Conservation (phyloP, 116 monocot genomes). For the Thalassia testudinum region DNA sequence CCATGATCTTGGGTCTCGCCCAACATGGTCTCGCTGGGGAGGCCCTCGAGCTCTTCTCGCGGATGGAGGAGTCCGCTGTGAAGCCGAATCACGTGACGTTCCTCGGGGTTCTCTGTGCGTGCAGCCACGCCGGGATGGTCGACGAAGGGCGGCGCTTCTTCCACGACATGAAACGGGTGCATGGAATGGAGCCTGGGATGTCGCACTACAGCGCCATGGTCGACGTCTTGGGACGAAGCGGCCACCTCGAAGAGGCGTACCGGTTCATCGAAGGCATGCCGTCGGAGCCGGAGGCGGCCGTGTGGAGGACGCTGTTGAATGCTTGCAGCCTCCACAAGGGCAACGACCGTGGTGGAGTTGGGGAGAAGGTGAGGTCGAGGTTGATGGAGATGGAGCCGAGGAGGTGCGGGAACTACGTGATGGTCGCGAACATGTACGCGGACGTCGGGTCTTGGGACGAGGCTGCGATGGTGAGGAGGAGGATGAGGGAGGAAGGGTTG, state of each 20-base stretch:
- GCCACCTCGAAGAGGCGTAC: slow-evolving; percentile 43
- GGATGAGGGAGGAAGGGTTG: slow-evolving; percentile 27
- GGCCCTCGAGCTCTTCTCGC: slow-evolving; percentile 34
- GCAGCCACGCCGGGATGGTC: slow-evolving; percentile 62
- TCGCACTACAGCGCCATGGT: slow-evolving; percentile 79
- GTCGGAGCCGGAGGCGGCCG: slow-evolving; percentile 45
- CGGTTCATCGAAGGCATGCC: slow-evolving; percentile 38
- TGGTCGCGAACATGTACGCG: slow-evolving; percentile 66
- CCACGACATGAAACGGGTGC: slow-evolving; percentile 33
- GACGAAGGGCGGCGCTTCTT: slow-evolving; percentile 33
- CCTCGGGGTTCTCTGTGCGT: slow-evolving; percentile 60
- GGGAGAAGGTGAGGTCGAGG: slow-evolving; percentile 19
- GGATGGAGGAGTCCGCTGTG: slow-evolving; percentile 29
- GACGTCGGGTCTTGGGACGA: slow-evolving; percentile 29
- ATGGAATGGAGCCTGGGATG: slow-evolving; percentile 44
- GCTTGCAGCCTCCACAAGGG: slow-evolving; percentile 35
- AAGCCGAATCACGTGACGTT: slow-evolving; percentile 65
- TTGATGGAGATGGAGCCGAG: slow-evolving; percentile 50
- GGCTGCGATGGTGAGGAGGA: slow-evolving; percentile 16
- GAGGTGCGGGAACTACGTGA: slow-evolving; percentile 55
- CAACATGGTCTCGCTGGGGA: slow-evolving; percentile 38
- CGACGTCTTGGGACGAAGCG: slow-evolving; percentile 55
- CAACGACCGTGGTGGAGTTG: slow-evolving; percentile 16
- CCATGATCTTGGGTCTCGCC: slow-evolving; percentile 52
- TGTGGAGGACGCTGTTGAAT: slow-evolving; percentile 60